Evolutionary conservation across 2,329 filamentous ascomycete species (phyloP), one percentile per base, ranked within the genome.

Genomic region (Penicillium sclerotiorum): DNA sequence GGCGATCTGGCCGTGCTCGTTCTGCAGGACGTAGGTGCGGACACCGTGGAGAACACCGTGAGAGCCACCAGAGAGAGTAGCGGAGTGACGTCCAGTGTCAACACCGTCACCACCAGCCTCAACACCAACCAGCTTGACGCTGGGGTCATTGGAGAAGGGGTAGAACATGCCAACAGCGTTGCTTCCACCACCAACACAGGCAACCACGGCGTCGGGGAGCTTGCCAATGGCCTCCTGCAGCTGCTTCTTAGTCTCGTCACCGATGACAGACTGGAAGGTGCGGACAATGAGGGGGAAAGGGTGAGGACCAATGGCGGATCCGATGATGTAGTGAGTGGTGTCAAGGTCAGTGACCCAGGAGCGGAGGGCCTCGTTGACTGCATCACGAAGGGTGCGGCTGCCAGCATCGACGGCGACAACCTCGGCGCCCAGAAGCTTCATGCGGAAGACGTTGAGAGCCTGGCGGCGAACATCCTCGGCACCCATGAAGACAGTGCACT

Each of bases 151-250:
- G 56, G 88, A 81, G 76, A 99, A 99, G 45, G 94, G 94, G 73
- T 93, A 95, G 78, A 99, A 99, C 92, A 97, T 99, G 75, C 94
- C 94, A 3, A 88, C 87, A 2, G 94, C 94, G 69, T 99, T 99
- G 70, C 87, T 92, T 51, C 94, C 94, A 60, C 94, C 94, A 48
- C 94, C 94, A 11, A 99, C 94, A 66, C 94, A 99, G 8, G 94
- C 94, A 13, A 99, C 90, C 18, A 99, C 92, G 1, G 92, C 94
- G 62, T 99, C 94, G 4, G 94, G 94, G 2, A 99, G 84, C 75
- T 94, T 93, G 59, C 90, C 90, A 40, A 87, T 85, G 71, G 89
- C 85, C 68, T 87, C 85, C 55, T 84, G 78, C 87, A 99, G 92
- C 76, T 97, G 93, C 62, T 86, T 76, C 78, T 94, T 96, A 37